Evolutionary conservation across 2,329 filamentous ascomycete species (phyloP).

Genomic region (Xylariaceae sp.): DNA sequence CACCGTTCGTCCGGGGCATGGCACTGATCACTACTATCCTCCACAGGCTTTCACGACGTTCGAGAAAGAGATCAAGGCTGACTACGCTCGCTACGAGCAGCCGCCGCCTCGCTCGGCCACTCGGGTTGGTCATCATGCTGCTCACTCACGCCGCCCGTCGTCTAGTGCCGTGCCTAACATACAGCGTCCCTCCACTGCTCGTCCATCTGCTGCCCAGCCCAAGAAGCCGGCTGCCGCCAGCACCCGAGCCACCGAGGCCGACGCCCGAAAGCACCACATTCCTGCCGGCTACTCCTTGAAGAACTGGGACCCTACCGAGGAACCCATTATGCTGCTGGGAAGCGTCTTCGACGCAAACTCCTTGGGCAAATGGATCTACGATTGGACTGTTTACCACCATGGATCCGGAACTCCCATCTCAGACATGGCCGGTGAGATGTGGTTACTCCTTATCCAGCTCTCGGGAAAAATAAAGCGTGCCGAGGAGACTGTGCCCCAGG

Average conservation of each 20-base stretch:
- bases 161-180: constrained; percentile 40
- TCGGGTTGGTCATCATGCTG: constrained; percentile 35
- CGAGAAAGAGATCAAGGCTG: constrained; percentile 39
- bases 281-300: constrained; percentile 90
- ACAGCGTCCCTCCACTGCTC: constrained; percentile 52
- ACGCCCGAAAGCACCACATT: constrained; percentile 68
- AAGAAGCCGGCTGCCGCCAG: constrained; percentile 36
- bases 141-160: constrained; percentile 47
- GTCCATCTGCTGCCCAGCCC: constrained; percentile 42
- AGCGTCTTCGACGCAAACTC: constrained; percentile 98
- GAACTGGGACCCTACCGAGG: constrained; percentile 95
- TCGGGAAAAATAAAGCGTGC: constrained; percentile 91
- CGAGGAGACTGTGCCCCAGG: constrained; percentile 70
- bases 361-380: constrained; percentile 98
- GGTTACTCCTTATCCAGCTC: constrained; percentile 90
- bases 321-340: constrained; percentile 89
- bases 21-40: constrained; percentile 59
- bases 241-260: constrained; percentile 54
- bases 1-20: constrained; percentile 51
- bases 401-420: constrained; percentile 79
- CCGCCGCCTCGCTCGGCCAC: constrained; percentile 37
- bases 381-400: constrained; percentile 94
- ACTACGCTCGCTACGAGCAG: constrained; percentile 42
- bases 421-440: constrained; percentile 90
- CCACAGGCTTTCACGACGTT: constrained; percentile 44